phyloP scores from a whole-genome alignment of 768 basidiomycete species.

The Amanita polypyramis region DNA sequence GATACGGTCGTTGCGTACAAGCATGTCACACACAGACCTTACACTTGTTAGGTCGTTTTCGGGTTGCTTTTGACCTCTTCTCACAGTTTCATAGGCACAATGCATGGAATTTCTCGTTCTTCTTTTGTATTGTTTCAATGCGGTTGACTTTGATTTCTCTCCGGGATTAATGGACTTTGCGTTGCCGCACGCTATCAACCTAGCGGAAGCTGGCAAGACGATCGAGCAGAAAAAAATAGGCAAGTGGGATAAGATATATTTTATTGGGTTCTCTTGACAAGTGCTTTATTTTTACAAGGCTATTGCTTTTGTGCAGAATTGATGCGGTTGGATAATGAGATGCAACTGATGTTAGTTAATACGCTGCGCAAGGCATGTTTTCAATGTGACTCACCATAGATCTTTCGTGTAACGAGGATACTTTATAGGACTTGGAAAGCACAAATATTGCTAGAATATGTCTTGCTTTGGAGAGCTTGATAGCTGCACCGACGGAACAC shows the following conservation, averaged over 20 bases:
- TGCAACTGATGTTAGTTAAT: slow-evolving; percentile 78
- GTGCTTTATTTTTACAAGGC: slow-evolving; percentile 29
- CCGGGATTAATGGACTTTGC: slow-evolving; percentile 32
- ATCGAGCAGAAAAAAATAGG: slow-evolving; percentile 62
- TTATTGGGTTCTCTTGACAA: neutral
- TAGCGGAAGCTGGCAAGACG: slow-evolving; percentile 59
- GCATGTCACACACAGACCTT: slow-evolving; percentile 38
- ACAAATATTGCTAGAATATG: slow-evolving; percentile 43
- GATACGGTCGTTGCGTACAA: slow-evolving; percentile 42
- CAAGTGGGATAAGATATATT: slow-evolving; percentile 14
- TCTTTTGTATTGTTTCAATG: slow-evolving; percentile 58
- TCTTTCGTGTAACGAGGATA: neutral
- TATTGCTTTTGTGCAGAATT: slow-evolving; percentile 70
- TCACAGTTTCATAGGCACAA: slow-evolving; percentile 34
- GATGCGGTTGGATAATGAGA: slow-evolving; percentile 59
- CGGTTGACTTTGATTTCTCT: slow-evolving; percentile 28
- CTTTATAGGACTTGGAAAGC: slow-evolving; percentile 60
- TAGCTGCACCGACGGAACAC: slow-evolving; percentile 49
- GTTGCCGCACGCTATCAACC: slow-evolving; percentile 62
- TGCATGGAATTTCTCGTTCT: slow-evolving; percentile 59
- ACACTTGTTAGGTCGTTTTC: slow-evolving; percentile 35
- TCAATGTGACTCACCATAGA: neutral
- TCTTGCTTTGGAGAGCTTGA: slow-evolving; percentile 63
- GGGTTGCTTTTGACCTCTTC: slow-evolving; percentile 6
- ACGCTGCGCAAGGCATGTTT: slow-evolving; percentile 64